Base-by-base conservation (phyloP, 139 green algal species). In the Volvox africanus region DNA sequence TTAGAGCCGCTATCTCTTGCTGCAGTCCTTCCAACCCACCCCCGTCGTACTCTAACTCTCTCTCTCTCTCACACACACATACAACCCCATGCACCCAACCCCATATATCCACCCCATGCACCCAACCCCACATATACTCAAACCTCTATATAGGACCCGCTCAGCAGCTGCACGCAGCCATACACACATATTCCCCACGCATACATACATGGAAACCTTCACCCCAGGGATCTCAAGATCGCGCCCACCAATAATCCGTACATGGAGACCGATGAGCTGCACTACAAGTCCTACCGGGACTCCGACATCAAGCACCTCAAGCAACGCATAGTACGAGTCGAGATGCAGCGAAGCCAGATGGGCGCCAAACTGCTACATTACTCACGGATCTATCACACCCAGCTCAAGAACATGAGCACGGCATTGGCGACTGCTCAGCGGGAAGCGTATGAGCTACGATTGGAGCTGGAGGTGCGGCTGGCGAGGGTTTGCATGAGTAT, bases 231-330 rank as follows among this genome's bases (percentile, higher is more conserved):
- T 62, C 61, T 78, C 55, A 87, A 87, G 83, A 17, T 28, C 67
- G n/a, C 14, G 3, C 13, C 67, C 0, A 16, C 16, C 0, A 68
- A 89, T 35, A 68, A 89, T 35, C 83, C 36, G 67, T 89, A 89
- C 83, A 35, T 11, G 36, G 67, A 68, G 24, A 68, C 83, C 21
- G 67, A 89, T 37, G 83, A 89, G 83, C 85, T 89, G 69, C 69
- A 75, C 30, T 89, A 89, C 68, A 89, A 89, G 69, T 87, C 80
- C 22, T 92, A 87, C 78, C 36, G 62, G 22, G 88, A 92, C 36
- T 61, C 37, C 21, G 88, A 92, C 88, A 75, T 92, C 6, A 80
- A 87, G 62, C 88, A 92, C 88, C 88, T 92, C 30, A 92, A 92
- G 88, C 88, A 92, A 78, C 88, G 88, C 78, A 92, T 92, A 44